Conservation (phyloP, 1,284 basidiomycete species). For the Anthracocystis setariae region DNA sequence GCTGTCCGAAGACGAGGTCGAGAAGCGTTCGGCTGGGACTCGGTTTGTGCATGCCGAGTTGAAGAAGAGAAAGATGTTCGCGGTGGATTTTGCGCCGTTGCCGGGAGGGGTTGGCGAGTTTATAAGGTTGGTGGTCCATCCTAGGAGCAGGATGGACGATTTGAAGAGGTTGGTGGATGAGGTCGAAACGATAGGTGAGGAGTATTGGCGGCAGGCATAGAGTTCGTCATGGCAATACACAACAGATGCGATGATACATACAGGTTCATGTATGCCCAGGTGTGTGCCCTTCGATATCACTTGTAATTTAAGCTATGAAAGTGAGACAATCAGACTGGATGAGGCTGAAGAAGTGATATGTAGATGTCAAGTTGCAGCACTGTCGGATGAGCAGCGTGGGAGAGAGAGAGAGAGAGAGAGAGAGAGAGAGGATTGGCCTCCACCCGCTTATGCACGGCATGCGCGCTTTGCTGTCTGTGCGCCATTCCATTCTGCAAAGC, state of each 20-base stretch:
- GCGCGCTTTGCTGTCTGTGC: not conserved
- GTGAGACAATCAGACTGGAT: no score
- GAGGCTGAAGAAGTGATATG: no score
- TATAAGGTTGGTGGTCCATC: constrained; percentile 61
- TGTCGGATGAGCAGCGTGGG: no score
- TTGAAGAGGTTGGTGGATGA: constrained; percentile 47
- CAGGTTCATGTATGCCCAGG: no score
- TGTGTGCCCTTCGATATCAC: no score
- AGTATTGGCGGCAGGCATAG: constrained; percentile 33
- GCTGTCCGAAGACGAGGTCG: constrained; percentile 11
- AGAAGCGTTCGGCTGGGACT: constrained; percentile 23
- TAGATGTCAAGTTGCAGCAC: no score
- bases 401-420: no score
- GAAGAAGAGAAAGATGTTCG: constrained; percentile 47
- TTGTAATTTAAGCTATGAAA: no score
- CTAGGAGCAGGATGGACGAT: constrained; percentile 46
- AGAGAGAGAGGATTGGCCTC: not conserved
- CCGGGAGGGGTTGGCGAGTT: constrained; percentile 50
- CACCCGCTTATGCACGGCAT: constrained; percentile 16
- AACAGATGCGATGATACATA: not conserved
- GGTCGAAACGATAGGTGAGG: constrained; percentile 44
- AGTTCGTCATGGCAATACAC: not conserved
- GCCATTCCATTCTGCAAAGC: constrained; percentile 1
- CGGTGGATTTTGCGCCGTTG: constrained; percentile 63
- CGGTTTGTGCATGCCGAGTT: constrained; percentile 38